These are phyloP conservation scores for Citrus unshiu DNA, from an alignment of 345 rosid species.

Conservation along the genomic window DNA sequence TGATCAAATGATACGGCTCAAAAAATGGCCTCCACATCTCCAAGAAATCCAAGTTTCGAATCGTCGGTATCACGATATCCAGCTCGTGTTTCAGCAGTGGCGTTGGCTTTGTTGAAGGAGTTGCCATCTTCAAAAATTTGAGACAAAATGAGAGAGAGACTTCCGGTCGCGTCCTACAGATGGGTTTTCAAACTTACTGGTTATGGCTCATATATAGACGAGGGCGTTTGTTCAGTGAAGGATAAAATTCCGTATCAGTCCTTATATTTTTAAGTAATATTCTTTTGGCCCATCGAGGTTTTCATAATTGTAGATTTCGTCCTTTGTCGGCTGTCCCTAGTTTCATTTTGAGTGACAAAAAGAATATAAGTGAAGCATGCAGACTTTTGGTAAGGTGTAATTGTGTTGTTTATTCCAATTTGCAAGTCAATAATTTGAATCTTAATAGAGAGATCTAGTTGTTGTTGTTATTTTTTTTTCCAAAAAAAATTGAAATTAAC, in stretches of 20 bases:
- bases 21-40: conserved; percentile 58
- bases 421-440: not conserved
- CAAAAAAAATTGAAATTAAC: too few relatives aligned
- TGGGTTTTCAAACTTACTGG: not conserved
- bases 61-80: conserved; percentile 51
- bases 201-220: too few relatives aligned
- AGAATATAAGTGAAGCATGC: too few relatives aligned
- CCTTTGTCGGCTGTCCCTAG: too few relatives aligned
- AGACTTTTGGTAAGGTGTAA: too few relatives aligned
- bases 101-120: conserved; percentile 26
- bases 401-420: not conserved
- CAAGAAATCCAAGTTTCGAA: conserved; percentile 45
- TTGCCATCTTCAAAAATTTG: conserved; percentile 17
- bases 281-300: too few relatives aligned
- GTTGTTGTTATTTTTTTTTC: too few relatives aligned
- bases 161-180: not conserved
- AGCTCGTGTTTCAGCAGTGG: conserved; percentile 49
- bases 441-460: not conserved
- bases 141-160: not conserved
- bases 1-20: conserved; percentile 49
- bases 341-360: too few relatives aligned
- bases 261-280: too few relatives aligned
- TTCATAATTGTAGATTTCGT: too few relatives aligned
- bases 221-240: too few relatives aligned
- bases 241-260: too few relatives aligned